A percentile compares a stretch with the other conserved stretches of the same genome.
These are phyloP conservation scores for Scleromitrula shiraiana DNA, from an alignment of 2,329 filamentous ascomycete genomes.

Conservation along the genomic window DNA sequence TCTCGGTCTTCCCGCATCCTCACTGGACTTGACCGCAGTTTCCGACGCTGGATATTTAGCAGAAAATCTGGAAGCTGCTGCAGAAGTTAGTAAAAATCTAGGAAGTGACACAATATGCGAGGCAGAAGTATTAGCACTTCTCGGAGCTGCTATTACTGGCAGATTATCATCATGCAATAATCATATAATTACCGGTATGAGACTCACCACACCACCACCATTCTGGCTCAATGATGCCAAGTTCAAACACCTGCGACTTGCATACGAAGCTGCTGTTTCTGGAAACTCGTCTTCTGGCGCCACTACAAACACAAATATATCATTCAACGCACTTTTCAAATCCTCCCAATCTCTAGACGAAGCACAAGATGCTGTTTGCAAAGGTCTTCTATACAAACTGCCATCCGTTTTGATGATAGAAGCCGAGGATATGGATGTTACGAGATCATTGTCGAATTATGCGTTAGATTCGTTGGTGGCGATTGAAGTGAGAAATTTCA, in stretches of 20 bases:
- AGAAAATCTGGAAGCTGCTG: conserved; percentile 11
- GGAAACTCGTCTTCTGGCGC: conserved; percentile 16
- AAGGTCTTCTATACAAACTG: conserved; percentile 40
- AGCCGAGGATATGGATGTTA: conserved; percentile 40
- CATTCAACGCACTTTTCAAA: conserved; percentile 38
- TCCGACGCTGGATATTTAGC: conserved; percentile 23
- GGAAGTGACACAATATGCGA: conserved; percentile 40
- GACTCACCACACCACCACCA: conserved; percentile 38
- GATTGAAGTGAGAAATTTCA: conserved; percentile 29
- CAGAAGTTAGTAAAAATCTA: conserved; percentile 24
- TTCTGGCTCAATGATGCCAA: conserved; percentile 49
- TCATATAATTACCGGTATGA: conserved; percentile 48
- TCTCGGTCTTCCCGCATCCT: conserved; percentile 22
- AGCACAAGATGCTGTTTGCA: conserved; percentile 37
- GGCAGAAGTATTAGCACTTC: conserved; percentile 45
- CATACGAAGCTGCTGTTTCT: conserved; percentile 32
- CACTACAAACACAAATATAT: conserved; percentile 27
- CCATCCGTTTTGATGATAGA: conserved; percentile 42
- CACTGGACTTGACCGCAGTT: conserved; percentile 30
- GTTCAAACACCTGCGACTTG: conserved; percentile 39
- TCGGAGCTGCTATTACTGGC: conserved; percentile 43
- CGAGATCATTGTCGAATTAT: conserved; percentile 38
- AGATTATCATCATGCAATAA: conserved; percentile 37
- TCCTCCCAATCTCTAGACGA: conserved; percentile 36
- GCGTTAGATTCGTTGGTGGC: conserved; percentile 28